Evolutionary conservation across 2,329 filamentous ascomycete species (phyloP).

Genomic region (Cladosporium sp.): DNA sequence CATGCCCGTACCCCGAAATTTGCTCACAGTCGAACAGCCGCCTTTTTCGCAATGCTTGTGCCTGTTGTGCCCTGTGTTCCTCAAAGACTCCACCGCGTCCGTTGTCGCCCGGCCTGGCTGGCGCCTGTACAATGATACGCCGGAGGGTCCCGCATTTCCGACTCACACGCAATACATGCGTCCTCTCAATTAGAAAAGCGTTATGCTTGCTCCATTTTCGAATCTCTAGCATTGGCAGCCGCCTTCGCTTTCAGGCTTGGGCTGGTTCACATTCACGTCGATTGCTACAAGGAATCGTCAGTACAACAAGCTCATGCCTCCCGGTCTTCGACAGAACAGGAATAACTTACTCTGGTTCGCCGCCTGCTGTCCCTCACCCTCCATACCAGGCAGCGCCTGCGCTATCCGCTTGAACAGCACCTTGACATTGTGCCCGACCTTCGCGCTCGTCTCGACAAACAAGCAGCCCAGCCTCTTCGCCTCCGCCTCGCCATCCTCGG

Average conservation of each 20-base stretch:
- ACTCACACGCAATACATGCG: neutral
- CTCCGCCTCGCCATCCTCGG: constrained; percentile 94
- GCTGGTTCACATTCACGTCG: constrained; percentile 39
- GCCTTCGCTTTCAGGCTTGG: constrained; percentile 39
- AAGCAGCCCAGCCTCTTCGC: constrained; percentile 97
- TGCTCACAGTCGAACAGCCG: neutral
- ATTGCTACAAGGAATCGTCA: constrained; percentile 34
- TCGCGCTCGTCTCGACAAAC: constrained; percentile 99
- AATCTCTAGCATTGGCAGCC: constrained; percentile 37
- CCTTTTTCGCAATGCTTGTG: neutral
- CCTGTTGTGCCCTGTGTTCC: neutral
- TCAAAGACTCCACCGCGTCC: neutral
- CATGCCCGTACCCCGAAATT: neutral
- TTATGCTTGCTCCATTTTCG: neutral
- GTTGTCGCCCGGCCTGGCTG: neutral
- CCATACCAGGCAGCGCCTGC: constrained; percentile 96
- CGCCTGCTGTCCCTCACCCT: constrained; percentile 77
- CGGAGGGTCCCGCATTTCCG: neutral
- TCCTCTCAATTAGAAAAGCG: neutral
- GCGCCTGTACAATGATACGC: constrained; percentile 2
- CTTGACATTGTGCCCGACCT: constrained; percentile 97
- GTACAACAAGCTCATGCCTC: constrained; percentile 15
- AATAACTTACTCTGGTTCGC: constrained; percentile 74
- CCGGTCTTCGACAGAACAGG: neutral
- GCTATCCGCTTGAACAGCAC: constrained; percentile 96